These are phyloP conservation scores for Kwoniella botswanensis DNA, from an alignment of 768 basidiomycete species.

Conservation along the genomic window DNA sequence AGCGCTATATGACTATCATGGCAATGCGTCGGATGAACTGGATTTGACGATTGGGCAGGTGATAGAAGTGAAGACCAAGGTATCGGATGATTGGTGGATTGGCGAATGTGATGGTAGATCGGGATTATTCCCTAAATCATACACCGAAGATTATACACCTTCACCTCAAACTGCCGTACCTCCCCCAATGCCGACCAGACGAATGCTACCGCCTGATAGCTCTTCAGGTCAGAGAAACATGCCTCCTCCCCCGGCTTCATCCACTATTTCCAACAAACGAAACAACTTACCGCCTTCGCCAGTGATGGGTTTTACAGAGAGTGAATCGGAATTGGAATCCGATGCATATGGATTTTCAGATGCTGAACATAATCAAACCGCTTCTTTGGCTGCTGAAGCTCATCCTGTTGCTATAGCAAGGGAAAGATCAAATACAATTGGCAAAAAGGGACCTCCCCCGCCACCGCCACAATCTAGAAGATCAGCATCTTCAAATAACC, in stretches of 20 bases:
- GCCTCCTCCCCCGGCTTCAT: slow-evolving; percentile 52
- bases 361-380: slow-evolving; percentile 42
- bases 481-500: slow-evolving; percentile 62
- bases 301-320: slow-evolving; percentile 14
- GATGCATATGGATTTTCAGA: slow-evolving; percentile 45
- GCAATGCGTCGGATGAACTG: slow-evolving; percentile 73
- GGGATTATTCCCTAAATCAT: slow-evolving; percentile 81
- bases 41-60: slow-evolving; percentile 75
- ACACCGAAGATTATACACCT: slow-evolving; percentile 65
- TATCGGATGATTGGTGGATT: slow-evolving; percentile 90
- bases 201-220: slow-evolving; percentile 25
- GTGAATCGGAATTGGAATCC: slow-evolving; percentile 38
- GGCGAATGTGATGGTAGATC: slow-evolving; percentile 71
- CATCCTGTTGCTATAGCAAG: slow-evolving; percentile 17
- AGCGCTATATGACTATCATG: slow-evolving; percentile 76
- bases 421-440: slow-evolving; percentile 21
- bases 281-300: slow-evolving; percentile 29
- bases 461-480: slow-evolving; percentile 65
- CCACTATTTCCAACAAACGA: not conserved
- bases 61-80: slow-evolving; percentile 76
- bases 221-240: slow-evolving; percentile 47
- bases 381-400: slow-evolving; percentile 24
- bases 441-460: slow-evolving; percentile 68
- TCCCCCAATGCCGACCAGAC: slow-evolving; percentile 39
- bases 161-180: slow-evolving; percentile 42